Conservation (phyloP, 495 filamentous ascomycete genomes). For the Hypoxylon trugodes region DNA sequence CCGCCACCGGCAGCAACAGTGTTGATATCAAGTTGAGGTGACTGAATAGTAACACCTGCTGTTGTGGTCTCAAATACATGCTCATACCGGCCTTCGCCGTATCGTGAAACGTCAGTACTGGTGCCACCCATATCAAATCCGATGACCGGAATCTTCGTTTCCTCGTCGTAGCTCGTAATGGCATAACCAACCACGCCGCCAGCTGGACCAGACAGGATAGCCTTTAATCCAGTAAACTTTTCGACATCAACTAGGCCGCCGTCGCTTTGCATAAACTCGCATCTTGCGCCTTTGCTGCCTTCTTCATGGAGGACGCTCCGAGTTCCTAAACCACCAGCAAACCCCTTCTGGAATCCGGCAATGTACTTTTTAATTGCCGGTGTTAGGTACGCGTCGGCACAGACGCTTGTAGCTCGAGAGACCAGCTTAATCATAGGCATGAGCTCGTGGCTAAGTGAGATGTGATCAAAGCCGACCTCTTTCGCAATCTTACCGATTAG, state of each 20-base stretch:
- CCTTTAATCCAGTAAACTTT: constrained; percentile 76
- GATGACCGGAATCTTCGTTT: constrained; percentile 89
- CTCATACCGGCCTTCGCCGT: constrained; percentile 87
- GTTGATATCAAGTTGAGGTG: constrained; percentile 96
- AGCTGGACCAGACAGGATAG: constrained; percentile 82
- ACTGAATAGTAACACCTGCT: constrained; percentile 93
- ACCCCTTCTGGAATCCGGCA: constrained; percentile 81
- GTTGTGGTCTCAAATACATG: constrained; percentile 98
- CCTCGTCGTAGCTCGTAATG: constrained; percentile 86
- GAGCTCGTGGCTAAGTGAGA: constrained; percentile 76
- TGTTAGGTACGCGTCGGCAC: constrained; percentile 95
- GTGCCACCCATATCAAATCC: constrained; percentile 98
- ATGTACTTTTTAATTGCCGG: constrained; percentile 97
- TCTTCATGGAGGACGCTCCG: constrained; percentile 67
- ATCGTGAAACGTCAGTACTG: constrained; percentile 92
- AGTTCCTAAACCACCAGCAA: constrained; percentile 73
- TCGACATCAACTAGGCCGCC: constrained; percentile 81
- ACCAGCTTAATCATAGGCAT: constrained; percentile 97
- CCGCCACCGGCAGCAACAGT: constrained; percentile 65
- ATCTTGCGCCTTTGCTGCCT: constrained; percentile 67
- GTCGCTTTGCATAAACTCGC: constrained; percentile 90
- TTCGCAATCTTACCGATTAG: constrained; percentile 71
- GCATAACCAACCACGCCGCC: constrained; percentile 94
- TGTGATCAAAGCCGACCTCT: constrained; percentile 78
- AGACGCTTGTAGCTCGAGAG: constrained; percentile 88